Base-by-base conservation (phyloP, 1,284 basidiomycete genomes). In the Anthracocystis setariae region DNA sequence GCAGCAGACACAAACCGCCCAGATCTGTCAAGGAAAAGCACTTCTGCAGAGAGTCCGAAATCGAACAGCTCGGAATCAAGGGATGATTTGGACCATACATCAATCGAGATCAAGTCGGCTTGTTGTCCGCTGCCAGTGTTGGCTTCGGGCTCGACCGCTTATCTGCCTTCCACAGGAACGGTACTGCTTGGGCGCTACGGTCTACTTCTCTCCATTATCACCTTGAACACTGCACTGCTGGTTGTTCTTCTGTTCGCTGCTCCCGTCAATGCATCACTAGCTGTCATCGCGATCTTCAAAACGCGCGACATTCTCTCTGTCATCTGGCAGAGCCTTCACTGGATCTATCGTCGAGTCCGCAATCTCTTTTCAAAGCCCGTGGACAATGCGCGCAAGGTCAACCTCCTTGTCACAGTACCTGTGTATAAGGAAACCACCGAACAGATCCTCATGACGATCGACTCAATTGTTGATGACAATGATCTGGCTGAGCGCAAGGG, bases 381-480 rank as follows among this genome's bases (percentile, higher is more conserved):
- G n/a, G n/a, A n/a, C n/a, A n/a, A n/a, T n/a, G 12, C 7, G 29
- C 29, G 29, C 29, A 29, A 29, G 24, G 63, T 66, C 46, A 49
- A 39, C 24, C 63, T 66, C 1, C n/a, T n/a, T n/a, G n/a, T n/a
- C n/a, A n/a, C n/a, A n/a, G 63, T 66, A 2, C 63, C 63, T 3
- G 63, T 66, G 3, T 66, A 66, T 48, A 66, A 66, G 17, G 63
- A 66, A 17, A 56, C 57, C 1, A 66, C 63, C 3, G 57, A 66
- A 32, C 57, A 66, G 20, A 52, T 66, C 10, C 53, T 66, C 32
- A 57, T 60, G 27, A 66, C 63, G 20, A 57, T 66, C 33, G 63
- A 66, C 24, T 66, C 63, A 10, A 66, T 66, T 44, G 60, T 66
- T 40, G 32, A 45, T n/a, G 63, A 66, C 44, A 66, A 60, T 18